A percentile compares a stretch with the other conserved stretches of the same genome.
These are phyloP conservation scores for Trichosporon coremiiforme DNA, from an alignment of 1,284 basidiomycete species.

Conservation along the genomic window DNA sequence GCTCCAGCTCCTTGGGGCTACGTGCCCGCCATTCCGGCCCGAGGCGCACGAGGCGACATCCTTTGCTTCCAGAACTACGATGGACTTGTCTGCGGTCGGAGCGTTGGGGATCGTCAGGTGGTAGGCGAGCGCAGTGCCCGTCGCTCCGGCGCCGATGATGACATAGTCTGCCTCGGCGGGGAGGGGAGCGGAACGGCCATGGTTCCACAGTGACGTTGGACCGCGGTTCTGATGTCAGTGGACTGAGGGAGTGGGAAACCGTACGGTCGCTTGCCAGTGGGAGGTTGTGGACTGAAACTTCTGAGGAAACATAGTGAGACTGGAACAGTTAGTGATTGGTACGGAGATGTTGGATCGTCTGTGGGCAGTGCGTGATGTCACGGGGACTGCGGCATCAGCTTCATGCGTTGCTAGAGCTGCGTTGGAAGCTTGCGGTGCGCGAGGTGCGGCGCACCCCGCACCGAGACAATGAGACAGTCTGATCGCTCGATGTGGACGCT, in stretches of 20 bases:
- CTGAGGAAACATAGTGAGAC: constrained; percentile 20
- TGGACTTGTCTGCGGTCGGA: constrained; percentile 27
- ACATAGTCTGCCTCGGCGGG: constrained; percentile 37
- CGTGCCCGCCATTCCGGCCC: constrained; percentile 52
- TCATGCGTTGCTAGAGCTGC: no score
- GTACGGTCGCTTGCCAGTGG: constrained; percentile 26
- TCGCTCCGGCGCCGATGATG: constrained; percentile 38
- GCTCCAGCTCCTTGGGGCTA: constrained; percentile 40
- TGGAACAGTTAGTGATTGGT: not conserved
- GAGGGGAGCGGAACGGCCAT: constrained; percentile 31
- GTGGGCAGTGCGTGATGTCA: not conserved
- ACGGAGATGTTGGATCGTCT: not conserved
- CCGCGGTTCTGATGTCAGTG: constrained; percentile 33
- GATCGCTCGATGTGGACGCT: no score
- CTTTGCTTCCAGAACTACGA: constrained; percentile 45
- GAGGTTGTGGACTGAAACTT: constrained; percentile 22
- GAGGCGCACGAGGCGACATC: constrained; percentile 47
- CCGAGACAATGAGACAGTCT: no score
- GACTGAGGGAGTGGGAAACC: not conserved
- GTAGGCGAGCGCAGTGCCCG: constrained; percentile 39
- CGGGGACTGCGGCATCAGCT: no score
- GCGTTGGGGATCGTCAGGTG: constrained; percentile 39
- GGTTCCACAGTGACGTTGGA: constrained; percentile 34
- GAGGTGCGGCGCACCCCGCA: no score
- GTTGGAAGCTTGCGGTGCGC: no score